Evolutionary conservation across 805 yeast genomes (phyloP).

Genomic region (Starmerella bombicola): DNA sequence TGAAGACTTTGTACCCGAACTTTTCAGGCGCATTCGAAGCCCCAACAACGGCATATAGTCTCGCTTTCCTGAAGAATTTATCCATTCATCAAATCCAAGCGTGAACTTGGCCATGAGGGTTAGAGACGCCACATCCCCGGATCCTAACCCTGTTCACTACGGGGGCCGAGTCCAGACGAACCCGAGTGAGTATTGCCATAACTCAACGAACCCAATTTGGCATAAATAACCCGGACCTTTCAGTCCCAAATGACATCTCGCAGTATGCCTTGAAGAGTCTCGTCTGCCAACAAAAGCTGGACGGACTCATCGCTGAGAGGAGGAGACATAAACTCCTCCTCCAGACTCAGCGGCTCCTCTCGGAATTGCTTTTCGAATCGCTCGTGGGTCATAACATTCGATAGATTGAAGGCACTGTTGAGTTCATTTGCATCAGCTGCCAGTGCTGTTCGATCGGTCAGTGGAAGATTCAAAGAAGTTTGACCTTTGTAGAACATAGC

Average conservation of each 20-base stretch:
- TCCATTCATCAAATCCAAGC: slow-evolving; percentile 27
- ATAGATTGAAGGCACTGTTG: too few species aligned
- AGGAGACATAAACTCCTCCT: slow-evolving; percentile 3
- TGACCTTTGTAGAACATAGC: slow-evolving; percentile 27
- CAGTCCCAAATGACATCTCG: slow-evolving; percentile 13
- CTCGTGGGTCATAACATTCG: too few species aligned
- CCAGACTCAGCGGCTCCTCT: slow-evolving; percentile 14
- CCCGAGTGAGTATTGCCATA: too few species aligned
- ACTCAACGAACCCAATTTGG: too few species aligned
- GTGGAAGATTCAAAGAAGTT: slow-evolving; percentile 9
- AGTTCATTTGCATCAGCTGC: too few species aligned
- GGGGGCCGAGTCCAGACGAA: too few species aligned
- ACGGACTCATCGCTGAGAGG: not conserved
- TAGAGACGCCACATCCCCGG: too few species aligned
- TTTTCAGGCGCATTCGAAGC: slow-evolving; percentile 53
- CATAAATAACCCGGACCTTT: too few species aligned
- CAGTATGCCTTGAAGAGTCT: slow-evolving; percentile 14
- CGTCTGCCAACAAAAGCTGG: slow-evolving; percentile 4
- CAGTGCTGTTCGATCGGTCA: slow-evolving; percentile 3
- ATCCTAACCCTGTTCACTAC: too few species aligned
- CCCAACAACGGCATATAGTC: slow-evolving; percentile 56
- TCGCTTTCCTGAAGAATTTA: slow-evolving; percentile 38
- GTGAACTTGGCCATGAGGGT: not conserved
- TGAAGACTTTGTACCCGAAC: slow-evolving; percentile 55
- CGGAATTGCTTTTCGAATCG: not conserved